Base-by-base conservation (phyloP, 2,329 filamentous ascomycete species). In the Arthrobotrys pseudoclavata region DNA sequence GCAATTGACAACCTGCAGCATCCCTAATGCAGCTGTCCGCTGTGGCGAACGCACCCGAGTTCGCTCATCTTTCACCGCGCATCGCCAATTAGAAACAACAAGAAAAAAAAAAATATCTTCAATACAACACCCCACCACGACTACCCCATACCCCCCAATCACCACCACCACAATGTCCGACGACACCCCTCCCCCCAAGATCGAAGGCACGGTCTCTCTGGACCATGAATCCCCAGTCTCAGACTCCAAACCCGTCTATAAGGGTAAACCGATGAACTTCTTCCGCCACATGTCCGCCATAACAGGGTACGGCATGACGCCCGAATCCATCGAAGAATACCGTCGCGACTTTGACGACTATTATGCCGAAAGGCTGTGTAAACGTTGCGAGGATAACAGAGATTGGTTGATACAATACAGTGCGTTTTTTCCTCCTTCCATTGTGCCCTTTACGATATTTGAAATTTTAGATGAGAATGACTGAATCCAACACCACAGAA, bases 371-470 rank as follows among this genome's bases (percentile, higher is more conserved):
- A 29, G 42, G 5, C 48, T 77, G 20, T 77, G 74, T 87, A 87
- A 87, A 82, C 89, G 89, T 68, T 97, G 93, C 86, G 93, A 97
- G 82, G 86, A 90, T 50, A 89, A 92, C 84, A 90, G 93, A 71
- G 91, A 96, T 84, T 97, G 92, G 86, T 88, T 96, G 40, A 89
- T 98, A 81, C 85, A 89, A 82, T 92, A 94, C 86, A 95, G 86
- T 86, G 80, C 80, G 83, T 81, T 47, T 13, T n/a, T 34, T 22
- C 45, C 24, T 67, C 34, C 34, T 47, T 5, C 20, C 31, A 0
- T 13, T 68, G n/a, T 31, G 22, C 12, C 31, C 31, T 9, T 34
- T 34, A 9, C 31, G 12, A 10, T 3, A 18, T 47, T 22, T 9
- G 26, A 3, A 24, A 24, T 24, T 22, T 22, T 45, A 63, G 15